Percentiles rank a stretch among this genome's conserved stretches.
phyloP scores from a whole-genome alignment of 768 basidiomycete species.

The Lyophyllum semitale region DNA sequence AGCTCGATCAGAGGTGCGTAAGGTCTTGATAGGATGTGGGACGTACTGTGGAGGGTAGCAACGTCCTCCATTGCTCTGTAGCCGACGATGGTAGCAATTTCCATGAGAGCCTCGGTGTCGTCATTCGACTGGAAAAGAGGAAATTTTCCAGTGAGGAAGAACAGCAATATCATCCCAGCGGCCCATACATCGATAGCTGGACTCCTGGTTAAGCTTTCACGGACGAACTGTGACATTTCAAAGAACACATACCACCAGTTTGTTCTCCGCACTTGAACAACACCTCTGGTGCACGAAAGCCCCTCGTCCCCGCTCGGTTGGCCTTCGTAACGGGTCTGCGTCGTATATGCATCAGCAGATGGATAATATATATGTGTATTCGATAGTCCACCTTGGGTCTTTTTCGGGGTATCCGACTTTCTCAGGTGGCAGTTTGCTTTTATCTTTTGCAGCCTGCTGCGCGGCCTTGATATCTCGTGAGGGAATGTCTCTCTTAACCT shows the following conservation, averaged over 20 bases:
- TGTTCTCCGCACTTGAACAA: constrained; percentile 93
- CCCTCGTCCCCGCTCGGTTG: constrained; percentile 94
- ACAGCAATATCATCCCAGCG: constrained; percentile 87
- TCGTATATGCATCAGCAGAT: neutral
- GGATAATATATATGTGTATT: neutral
- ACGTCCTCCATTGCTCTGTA: constrained; percentile 79
- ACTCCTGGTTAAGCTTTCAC: constrained; percentile 1
- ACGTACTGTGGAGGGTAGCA: constrained; percentile 87
- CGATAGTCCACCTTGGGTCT: constrained; percentile 59
- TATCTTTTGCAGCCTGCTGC: constrained; percentile 62
- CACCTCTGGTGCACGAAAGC: constrained; percentile 97
- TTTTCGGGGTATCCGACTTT: constrained; percentile 78
- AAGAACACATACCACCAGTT: constrained; percentile 68
- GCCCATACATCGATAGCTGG: constrained; percentile 97
- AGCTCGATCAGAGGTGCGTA: too few relatives aligned
- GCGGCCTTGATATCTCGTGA: constrained; percentile 51
- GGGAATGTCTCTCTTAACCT: constrained; percentile 44
- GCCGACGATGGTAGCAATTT: constrained; percentile 88
- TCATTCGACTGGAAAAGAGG: constrained; percentile 93
- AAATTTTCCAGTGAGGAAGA: constrained; percentile 91
- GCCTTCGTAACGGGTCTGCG: constrained; percentile 82
- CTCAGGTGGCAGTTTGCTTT: constrained; percentile 56
- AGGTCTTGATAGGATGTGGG: neutral
- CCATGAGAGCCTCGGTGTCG: constrained; percentile 94
- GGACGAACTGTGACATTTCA: neutral